A percentile compares a stretch with the other conserved stretches of the same genome.
These are phyloP conservation scores for Sedum album DNA, from an alignment of 164 flowering plant species.

Conservation along the genomic window DNA sequence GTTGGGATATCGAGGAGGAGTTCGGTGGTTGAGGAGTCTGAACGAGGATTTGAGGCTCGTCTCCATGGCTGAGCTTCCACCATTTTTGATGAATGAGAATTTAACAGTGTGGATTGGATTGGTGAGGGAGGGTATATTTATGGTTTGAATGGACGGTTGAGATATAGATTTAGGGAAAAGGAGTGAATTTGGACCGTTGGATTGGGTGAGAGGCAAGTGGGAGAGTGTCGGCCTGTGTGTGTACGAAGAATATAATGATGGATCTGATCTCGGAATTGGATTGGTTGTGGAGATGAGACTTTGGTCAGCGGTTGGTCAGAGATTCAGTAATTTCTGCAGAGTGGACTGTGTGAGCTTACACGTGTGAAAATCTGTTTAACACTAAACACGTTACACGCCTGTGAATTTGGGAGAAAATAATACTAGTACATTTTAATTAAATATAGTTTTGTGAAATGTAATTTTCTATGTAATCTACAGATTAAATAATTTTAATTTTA, in stretches of 20 bases:
- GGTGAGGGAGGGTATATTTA: not conserved
- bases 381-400: too few relatives aligned
- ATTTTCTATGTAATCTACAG: too few relatives aligned
- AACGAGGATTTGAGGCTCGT: not conserved
- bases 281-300: not conserved
- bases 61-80: slow-evolving; percentile 6
- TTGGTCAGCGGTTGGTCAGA: not conserved
- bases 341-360: not conserved
- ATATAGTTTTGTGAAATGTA: too few relatives aligned
- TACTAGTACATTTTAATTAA: too few relatives aligned
- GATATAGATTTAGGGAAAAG: slow-evolving; percentile 26
- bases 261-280: not conserved
- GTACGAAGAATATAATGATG: not conserved
- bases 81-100: not conserved
- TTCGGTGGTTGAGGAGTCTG: not conserved
- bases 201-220: slow-evolving; percentile 10
- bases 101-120: not conserved
- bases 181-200: slow-evolving; percentile 19
- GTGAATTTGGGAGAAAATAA: too few relatives aligned
- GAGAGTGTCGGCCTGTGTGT: slow-evolving; percentile 1
- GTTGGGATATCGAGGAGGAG: not conserved
- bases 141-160: slow-evolving; percentile 33
- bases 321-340: not conserved
- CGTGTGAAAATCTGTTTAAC: not conserved
- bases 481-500: too few relatives aligned